Evolutionary conservation across 2,329 filamentous ascomycete species (phyloP).

Genomic region (Aspergillus hiratsukae): DNA sequence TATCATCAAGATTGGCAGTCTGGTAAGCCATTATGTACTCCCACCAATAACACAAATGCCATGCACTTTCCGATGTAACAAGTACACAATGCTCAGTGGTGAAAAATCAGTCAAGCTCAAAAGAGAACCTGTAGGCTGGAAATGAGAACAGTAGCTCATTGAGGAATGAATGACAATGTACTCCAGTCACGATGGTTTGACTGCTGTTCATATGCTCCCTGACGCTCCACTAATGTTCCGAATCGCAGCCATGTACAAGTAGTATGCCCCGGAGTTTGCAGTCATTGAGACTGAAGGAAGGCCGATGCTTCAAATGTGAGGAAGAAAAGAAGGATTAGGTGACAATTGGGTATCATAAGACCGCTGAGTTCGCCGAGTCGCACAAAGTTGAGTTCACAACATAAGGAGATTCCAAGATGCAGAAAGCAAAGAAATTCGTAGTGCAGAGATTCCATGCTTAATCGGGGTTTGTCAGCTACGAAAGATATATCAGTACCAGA

Average conservation of each 20-base stretch:
- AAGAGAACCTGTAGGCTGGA: not conserved
- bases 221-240: not conserved
- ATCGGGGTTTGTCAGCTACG: constrained; percentile 34
- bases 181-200: not conserved
- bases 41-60: constrained; percentile 4
- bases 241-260: not conserved
- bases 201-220: not conserved
- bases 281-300: not conserved
- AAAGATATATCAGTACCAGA: constrained; percentile 13
- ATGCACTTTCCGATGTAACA: constrained; percentile 8
- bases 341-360: constrained; percentile 39
- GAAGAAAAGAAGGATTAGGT: constrained; percentile 24
- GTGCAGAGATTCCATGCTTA: constrained; percentile 15
- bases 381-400: constrained; percentile 21
- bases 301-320: constrained; percentile 5
- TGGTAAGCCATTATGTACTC: constrained; percentile 11
- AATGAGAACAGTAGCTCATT: not conserved
- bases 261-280: not conserved
- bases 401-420: constrained; percentile 15
- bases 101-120: not conserved
- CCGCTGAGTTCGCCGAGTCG: constrained; percentile 28
- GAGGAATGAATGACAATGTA: not conserved
- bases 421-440: constrained; percentile 12
- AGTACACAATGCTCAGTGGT: constrained; percentile 5
- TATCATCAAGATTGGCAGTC: constrained; percentile 3